These are phyloP conservation scores for Curvularia verruculosa DNA, from an alignment of 2,329 filamentous ascomycete genomes.

Conservation along the genomic window DNA sequence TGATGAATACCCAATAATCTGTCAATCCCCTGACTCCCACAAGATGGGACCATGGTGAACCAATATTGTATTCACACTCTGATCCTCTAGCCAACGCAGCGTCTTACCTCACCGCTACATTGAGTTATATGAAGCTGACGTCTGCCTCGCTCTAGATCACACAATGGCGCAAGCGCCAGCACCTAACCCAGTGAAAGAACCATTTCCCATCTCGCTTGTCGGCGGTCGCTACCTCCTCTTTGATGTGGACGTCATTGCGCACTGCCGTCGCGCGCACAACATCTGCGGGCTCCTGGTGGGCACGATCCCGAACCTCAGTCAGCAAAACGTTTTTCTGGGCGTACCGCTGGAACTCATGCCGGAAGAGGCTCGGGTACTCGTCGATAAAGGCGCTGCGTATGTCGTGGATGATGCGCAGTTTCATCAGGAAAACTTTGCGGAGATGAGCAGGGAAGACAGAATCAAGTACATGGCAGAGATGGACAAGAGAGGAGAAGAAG, in stretches of 20 bases:
- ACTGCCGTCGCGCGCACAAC: conserved; percentile 78
- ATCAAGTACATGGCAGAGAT: conserved; percentile 65
- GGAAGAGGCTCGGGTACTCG: conserved; percentile 83
- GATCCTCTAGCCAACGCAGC: conserved; percentile 41
- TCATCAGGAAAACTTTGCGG: conserved; percentile 69
- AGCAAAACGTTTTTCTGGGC: conserved; percentile 92
- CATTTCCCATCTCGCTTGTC: conserved; percentile 80
- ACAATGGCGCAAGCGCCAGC: conserved; percentile 42
- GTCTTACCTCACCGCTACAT: conserved; percentile 15
- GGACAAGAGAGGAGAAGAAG: conserved; percentile 60
- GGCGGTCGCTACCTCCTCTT: conserved; percentile 86
- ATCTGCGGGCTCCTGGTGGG: conserved; percentile 87
- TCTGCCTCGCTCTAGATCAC: conserved; percentile 22
- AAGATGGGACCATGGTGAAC: conserved; percentile 57
- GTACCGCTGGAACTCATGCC: conserved; percentile 87
- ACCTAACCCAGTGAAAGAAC: conserved; percentile 52
- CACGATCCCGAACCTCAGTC: conserved; percentile 87
- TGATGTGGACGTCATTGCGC: conserved; percentile 78
- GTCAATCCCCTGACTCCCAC: conserved; percentile 79
- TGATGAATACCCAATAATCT: conserved; percentile 75
- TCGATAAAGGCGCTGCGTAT: conserved; percentile 76
- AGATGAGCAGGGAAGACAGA: conserved; percentile 63
- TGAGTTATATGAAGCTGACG: conserved; percentile 27
- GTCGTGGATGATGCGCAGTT: conserved; percentile 78
- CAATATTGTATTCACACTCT: conserved; percentile 50